Base-by-base conservation (phyloP, 441 rosid species). In the Mallotus japonicus region DNA sequence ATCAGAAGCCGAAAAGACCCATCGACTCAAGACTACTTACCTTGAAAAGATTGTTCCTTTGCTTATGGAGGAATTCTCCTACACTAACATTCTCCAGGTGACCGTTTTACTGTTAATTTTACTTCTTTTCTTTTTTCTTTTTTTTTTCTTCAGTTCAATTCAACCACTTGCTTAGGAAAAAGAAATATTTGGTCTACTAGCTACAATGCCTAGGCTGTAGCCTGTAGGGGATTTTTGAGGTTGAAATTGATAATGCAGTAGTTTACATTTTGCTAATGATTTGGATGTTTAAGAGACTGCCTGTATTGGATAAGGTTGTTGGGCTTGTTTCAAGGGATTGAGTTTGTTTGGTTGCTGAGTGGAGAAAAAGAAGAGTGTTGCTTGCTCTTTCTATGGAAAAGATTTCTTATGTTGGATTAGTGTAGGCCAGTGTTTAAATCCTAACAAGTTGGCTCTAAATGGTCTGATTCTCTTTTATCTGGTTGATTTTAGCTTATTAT, bases 11-110 rank as follows among this genome's bases (percentile, higher is more conserved):
- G 92, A 89, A 79, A 95, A 86, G 65, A 64, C 83, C 56, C 15
- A 79, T 22, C 84, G 97, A 49, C 91, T 95, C 69, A 91, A 86
- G 72, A 76, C 88, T n/a, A 86, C 82, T 61, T 93, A 89, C 82
- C 85, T 89, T 3, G 95, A 93, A 74, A 92, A 90, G 72, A 89
- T 95, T 53, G 83, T 93, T 59, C 98, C 99, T 73, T 72, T 88
- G 65, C 95, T 93, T 65, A 85, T 81, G 65, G 92, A 90, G 24
- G 98, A 93, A 86, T 93, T 95, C 79, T 80, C 81, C 9, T 95
- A 90, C 85, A 50, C 86, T 13, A 95, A 91, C 73, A 85, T 88
- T 77, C 96, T 82, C 74, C 94, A 95, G 91, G 98, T 90, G 50
- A 66, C 67, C 44, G 20, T 19, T 55, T 63, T 64, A 15, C 12